Percentiles rank a stretch among this genome's conserved stretches.
Conservation (phyloP, 257 asterid species). For the Solanum pinnatisectum region DNA sequence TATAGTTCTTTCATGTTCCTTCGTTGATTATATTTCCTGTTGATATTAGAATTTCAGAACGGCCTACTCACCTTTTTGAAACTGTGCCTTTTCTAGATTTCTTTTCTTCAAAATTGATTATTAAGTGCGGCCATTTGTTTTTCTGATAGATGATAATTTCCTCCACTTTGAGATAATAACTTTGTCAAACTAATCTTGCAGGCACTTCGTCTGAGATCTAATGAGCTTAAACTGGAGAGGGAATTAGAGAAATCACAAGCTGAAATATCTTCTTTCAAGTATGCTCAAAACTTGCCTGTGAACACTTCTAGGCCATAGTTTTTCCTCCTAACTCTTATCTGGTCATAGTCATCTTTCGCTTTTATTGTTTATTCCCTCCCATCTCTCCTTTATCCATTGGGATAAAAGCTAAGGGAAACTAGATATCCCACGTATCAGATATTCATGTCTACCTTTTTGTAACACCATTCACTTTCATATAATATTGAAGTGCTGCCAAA, state of each 20-base stretch:
- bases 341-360: background rate
- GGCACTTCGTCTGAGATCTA: slow-evolving; percentile 94
- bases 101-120: background rate
- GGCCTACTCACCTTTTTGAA: background rate
- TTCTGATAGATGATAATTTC: background rate
- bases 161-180: background rate
- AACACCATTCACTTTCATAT: background rate
- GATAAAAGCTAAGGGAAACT: background rate
- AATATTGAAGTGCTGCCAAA: background rate
- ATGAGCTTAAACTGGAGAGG: slow-evolving; percentile 87
- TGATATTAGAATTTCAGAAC: background rate
- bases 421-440: background rate
- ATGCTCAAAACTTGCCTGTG: slow-evolving; percentile 9
- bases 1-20: background rate
- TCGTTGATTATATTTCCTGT: background rate
- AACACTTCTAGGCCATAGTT: background rate
- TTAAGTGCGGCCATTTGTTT: background rate
- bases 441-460: background rate
- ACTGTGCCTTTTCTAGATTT: background rate
- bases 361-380: background rate
- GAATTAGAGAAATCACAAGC: slow-evolving; percentile 61
- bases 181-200: slow-evolving; percentile 11
- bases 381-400: background rate
- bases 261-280: slow-evolving; percentile 73
- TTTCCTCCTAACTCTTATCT: background rate